Percentiles rank a stretch among this genome's conserved stretches.
Conservation (phyloP, 2,329 filamentous ascomycete genomes). For the Fusarium sacchari region DNA sequence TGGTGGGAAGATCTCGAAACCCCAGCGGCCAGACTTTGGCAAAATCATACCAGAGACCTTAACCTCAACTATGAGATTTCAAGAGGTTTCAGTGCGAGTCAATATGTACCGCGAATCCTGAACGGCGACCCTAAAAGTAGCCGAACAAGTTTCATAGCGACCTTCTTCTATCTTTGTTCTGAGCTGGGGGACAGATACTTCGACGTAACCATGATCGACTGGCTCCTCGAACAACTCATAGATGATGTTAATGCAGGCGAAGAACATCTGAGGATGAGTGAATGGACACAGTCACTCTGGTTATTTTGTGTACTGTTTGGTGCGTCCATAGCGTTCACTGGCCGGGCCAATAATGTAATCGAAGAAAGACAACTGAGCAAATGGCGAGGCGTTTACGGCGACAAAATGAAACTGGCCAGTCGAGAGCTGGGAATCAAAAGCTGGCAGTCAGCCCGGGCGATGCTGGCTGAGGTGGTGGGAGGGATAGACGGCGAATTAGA, state of each 20-base stretch:
- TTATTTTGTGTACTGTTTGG: constrained; percentile 59
- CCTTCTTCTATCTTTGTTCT: constrained; percentile 59
- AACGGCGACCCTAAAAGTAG: constrained; percentile 52
- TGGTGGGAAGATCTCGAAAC: constrained; percentile 52
- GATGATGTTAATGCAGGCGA: constrained; percentile 56
- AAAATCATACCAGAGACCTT: constrained; percentile 49
- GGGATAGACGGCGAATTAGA: constrained; percentile 54
- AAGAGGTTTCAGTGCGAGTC: constrained; percentile 46
- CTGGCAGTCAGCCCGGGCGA: constrained; percentile 52
- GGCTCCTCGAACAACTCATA: constrained; percentile 58
- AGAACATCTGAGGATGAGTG: constrained; percentile 52
- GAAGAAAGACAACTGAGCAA: constrained; percentile 52
- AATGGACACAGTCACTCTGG: constrained; percentile 56
- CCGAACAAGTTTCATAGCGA: constrained; percentile 57
- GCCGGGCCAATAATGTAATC: constrained; percentile 47
- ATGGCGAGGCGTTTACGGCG: constrained; percentile 52
- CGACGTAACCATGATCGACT: constrained; percentile 56
- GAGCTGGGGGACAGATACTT: constrained; percentile 55
- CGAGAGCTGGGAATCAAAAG: constrained; percentile 50
- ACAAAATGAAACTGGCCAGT: constrained; percentile 54
- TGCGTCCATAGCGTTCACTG: constrained; percentile 54
- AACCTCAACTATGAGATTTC: constrained; percentile 53
- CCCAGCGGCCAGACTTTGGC: constrained; percentile 50
- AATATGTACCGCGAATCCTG: constrained; percentile 48
- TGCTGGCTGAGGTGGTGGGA: constrained; percentile 53